These are phyloP conservation scores for Spiraea crenata DNA, from an alignment of 331 rosid genomes.

Conservation along the genomic window DNA sequence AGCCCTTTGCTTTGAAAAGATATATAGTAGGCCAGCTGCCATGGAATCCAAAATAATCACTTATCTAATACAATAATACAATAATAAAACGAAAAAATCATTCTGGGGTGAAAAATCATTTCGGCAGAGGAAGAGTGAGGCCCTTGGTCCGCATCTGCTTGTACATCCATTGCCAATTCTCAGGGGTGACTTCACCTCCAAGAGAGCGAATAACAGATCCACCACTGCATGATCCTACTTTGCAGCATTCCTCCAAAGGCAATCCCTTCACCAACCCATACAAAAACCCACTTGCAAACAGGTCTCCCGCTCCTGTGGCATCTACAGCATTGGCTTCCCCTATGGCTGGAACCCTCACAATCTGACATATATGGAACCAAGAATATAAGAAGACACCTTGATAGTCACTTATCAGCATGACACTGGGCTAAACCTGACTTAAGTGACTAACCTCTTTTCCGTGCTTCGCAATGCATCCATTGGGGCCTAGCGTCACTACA, in stretches of 20 bases:
- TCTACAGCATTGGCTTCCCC: slow-evolving; percentile 73
- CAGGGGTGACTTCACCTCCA: slow-evolving; percentile 85
- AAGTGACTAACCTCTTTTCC: slow-evolving; percentile 68
- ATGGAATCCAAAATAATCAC: neutral
- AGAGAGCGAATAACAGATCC: slow-evolving; percentile 85
- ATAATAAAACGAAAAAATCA: slow-evolving; percentile 12
- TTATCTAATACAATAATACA: neutral
- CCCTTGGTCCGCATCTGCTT: slow-evolving; percentile 77
- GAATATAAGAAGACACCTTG: neutral
- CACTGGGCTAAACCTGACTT: neutral
- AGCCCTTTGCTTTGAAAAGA: slow-evolving; percentile 21
- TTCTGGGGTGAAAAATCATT: too few species aligned
- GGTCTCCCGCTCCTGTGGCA: slow-evolving; percentile 98
- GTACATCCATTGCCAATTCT: slow-evolving; percentile 91
- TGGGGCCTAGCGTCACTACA: slow-evolving; percentile 84
- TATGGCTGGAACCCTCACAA: slow-evolving; percentile 67
- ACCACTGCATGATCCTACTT: slow-evolving; percentile 91
- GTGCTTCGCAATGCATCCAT: slow-evolving; percentile 87
- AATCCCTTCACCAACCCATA: slow-evolving; percentile 82
- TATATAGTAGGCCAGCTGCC: neutral
- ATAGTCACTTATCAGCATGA: neutral
- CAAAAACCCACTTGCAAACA: slow-evolving; percentile 91
- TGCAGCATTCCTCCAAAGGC: slow-evolving; percentile 87
- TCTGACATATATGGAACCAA: slow-evolving; percentile 36
- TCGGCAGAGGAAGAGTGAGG: slow-evolving; percentile 63